A percentile compares a stretch with the other conserved stretches of the same genome.
Conservation (phyloP, 129 eudicot genomes). For the Cynara cardunculus region DNA sequence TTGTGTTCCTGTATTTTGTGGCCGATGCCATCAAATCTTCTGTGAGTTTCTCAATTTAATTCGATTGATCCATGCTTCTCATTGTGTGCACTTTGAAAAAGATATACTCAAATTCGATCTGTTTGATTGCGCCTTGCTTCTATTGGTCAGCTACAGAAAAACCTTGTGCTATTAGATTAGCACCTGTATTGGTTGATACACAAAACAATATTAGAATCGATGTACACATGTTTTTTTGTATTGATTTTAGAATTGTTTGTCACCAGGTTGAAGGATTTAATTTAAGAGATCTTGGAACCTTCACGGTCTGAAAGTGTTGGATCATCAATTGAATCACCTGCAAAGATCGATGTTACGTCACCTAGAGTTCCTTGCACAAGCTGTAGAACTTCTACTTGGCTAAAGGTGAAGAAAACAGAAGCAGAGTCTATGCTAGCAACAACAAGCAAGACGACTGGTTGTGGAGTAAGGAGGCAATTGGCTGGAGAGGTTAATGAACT, state of each 20-base stretch:
- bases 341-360: constrained; percentile 18
- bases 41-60: not conserved
- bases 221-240: not conserved
- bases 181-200: too few relatives aligned
- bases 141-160: not conserved
- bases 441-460: constrained; percentile 25
- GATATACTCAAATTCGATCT: not conserved
- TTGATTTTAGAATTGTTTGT: not conserved
- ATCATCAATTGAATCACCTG: constrained; percentile 51
- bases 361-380: constrained; percentile 37
- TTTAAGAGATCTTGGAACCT: constrained; percentile 45
- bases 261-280: constrained; percentile 62
- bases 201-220: too few relatives aligned
- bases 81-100: not conserved
- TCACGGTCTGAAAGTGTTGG: constrained; percentile 25
- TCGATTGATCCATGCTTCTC: not conserved
- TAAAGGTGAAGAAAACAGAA: constrained; percentile 13
- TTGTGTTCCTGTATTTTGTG: too few relatives aligned
- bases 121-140: not conserved
- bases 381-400: constrained; percentile 31
- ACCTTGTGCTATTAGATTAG: too few relatives aligned
- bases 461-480: constrained; percentile 30
- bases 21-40: too few relatives aligned
- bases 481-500: constrained; percentile 21
- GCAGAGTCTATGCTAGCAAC: constrained; percentile 16